Evolutionary conservation across 306 rosid genomes (phyloP), one percentile per base, ranked within the genome.

Genomic region (Citrullus colocynthis): DNA sequence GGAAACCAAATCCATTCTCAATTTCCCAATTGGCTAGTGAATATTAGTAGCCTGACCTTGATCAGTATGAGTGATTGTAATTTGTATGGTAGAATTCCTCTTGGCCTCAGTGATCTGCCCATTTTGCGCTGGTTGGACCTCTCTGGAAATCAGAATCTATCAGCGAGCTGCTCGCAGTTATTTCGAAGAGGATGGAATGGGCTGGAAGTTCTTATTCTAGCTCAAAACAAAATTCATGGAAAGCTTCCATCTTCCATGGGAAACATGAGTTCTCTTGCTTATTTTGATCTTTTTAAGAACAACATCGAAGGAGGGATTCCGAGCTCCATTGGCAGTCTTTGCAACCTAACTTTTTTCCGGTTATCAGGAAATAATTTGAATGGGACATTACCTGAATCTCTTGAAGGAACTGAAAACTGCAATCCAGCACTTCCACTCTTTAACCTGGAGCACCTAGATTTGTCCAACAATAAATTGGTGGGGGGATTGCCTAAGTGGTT

Each of bases 41-140:
- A 83, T 39, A 78, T 85, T 20, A 86, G 75, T 81, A 85, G 81
- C 80, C 57, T 88, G 49, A 59, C 49, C 16, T 17, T 55, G 28
- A 42, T 85, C 54, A 79, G 76, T 74, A 63, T 86, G 24, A 78
- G 85, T 17, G 0, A 1, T 1, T 67, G 41, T 37, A 12, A 24
- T 55, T 42, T 88, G 42, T 66, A 79, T 80, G 91, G 87, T 78
- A 84, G 82, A 74, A 84, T 88, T 58, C 88, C 90, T 21, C 92
- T 84, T 11, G 85, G 83, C 13, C 80, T 86, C 0, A 5, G 86
- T 24, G 80, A 82, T 28, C 61, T 85, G 12, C 84, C 84, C 9
- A 75, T 78, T 72, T 79, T 89, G 72, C n/a, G 30, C 55, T 42
- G 2, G n/a, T 49, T 87, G 39, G 6, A 58, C 62, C 75, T 89